Evolutionary conservation across 345 rosid species (phyloP).

Genomic region (Abelmoschus esculentus): DNA sequence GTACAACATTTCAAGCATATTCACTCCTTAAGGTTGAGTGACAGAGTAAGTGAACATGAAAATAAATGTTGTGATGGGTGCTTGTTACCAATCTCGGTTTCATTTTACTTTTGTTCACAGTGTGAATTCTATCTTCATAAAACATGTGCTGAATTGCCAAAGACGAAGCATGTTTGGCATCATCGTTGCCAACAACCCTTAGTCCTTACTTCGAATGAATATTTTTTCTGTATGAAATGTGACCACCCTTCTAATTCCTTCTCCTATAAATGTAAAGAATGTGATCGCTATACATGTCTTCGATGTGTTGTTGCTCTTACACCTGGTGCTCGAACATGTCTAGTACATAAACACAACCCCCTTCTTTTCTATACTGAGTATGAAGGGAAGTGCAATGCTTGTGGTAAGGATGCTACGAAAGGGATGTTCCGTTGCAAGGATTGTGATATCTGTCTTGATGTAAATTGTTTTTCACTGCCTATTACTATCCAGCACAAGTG

Average conservation of each 20-base stretch:
- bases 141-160: not conserved
- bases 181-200: not conserved
- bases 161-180: not conserved
- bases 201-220: not conserved
- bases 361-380: not conserved
- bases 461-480: too few relatives aligned
- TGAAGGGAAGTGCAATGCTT: not conserved
- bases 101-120: not conserved
- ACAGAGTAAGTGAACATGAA: not conserved
- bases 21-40: not conserved
- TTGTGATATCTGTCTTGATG: not conserved
- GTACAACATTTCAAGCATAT: not conserved
- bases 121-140: not conserved
- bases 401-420: not conserved
- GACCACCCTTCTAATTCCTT: not conserved
- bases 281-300: not conserved
- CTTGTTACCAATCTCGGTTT: not conserved
- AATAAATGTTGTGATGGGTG: not conserved
- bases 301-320: not conserved
- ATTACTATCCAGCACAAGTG: too few relatives aligned
- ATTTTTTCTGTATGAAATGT: not conserved
- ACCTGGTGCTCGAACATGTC: not conserved
- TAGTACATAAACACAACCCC: not conserved
- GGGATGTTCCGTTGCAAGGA: not conserved
- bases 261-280: not conserved